Base-by-base conservation (phyloP, 2,329 filamentous ascomycete species). In the Scedosporium minutisporum region DNA sequence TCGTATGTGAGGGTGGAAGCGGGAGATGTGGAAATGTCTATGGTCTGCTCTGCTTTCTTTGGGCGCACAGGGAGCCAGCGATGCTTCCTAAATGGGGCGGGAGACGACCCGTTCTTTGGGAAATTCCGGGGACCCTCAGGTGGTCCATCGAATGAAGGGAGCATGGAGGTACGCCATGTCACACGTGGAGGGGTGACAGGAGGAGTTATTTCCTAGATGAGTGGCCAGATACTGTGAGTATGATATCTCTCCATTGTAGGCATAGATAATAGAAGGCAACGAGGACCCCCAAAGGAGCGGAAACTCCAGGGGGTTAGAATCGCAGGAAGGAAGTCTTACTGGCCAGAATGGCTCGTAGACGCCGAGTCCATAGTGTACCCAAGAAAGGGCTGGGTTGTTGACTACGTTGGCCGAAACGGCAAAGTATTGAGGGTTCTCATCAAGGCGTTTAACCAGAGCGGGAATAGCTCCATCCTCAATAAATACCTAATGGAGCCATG, bases 331-430 rank as follows among this genome's bases (percentile, higher is more conserved):
- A 62, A 62, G 6, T 25, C 53, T 38, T 38, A 62, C 60, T 14
- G 60, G 60, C 60, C 60, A 62, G 68, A 83, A 85, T 3, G 82
- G 78, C 59, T 79, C 74, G 21, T 83, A 75, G 18, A 78, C 78
- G 4, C 79, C 80, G 7, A 80, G 73, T 63, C 82, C 82, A 67
- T 77, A 79, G 66, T 86, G 83, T 18, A 85, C 73, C 72, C 80
- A 78, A 58, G 77, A 76, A 38, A 83, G 77, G 10, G 81, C 74
- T 14, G 81, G 82, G 58, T 82, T 80, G 64, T 85, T 85, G 65
- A 85, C 73, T 23, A 86, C 74, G 65, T 85, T 84, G 59, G 81
- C 81, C 2, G 80, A 82, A 14, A 85, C 78, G 57, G 79, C 72
- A 65, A 77, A 78, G 27, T 77, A 76, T 46, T 82, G 76, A 6